Conservation (phyloP, 2,329 filamentous ascomycete genomes). For the Claviceps cyperi region DNA sequence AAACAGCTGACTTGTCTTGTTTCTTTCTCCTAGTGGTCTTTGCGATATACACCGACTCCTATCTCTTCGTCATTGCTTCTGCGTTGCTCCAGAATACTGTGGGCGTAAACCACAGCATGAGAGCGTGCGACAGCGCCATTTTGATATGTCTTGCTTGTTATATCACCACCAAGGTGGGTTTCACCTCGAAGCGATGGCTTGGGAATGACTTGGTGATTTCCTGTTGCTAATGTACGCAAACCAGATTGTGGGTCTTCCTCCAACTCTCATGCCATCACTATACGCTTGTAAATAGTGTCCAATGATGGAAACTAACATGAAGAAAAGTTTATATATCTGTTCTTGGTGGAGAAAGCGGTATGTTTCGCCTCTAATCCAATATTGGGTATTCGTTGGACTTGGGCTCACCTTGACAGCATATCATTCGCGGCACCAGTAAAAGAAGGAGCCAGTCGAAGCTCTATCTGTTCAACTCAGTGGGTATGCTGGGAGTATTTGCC, state of each 20-base stretch:
- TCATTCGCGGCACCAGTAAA: conserved; percentile 39
- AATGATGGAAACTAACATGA: not conserved
- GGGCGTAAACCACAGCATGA: conserved; percentile 35
- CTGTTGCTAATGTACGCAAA: not conserved
- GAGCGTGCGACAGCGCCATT: conserved; percentile 42
- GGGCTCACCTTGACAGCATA: conserved; percentile 26
- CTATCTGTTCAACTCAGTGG: conserved; percentile 46
- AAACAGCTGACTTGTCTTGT: not conserved
- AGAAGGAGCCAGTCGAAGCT: conserved; percentile 39
- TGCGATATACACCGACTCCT: conserved; percentile 45
- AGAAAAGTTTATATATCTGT: conserved; percentile 44
- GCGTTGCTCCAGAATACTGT: conserved; percentile 42
- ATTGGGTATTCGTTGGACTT: not conserved
- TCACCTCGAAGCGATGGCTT: not conserved
- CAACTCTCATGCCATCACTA: not conserved
- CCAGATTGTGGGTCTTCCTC: conserved; percentile 17
- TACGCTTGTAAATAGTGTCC: not conserved
- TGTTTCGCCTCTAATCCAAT: conserved; percentile 8
- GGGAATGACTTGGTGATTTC: not conserved
- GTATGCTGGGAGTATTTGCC: conserved; percentile 33
- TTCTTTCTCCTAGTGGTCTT: conserved; percentile 34
- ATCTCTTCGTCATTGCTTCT: conserved; percentile 42
- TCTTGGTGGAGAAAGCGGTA: conserved; percentile 49
- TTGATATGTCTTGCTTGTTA: conserved; percentile 47
- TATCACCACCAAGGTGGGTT: conserved; percentile 43